Evolutionary conservation across 768 basidiomycete genomes (phyloP).

Genomic region (Sarcodon aspratus): DNA sequence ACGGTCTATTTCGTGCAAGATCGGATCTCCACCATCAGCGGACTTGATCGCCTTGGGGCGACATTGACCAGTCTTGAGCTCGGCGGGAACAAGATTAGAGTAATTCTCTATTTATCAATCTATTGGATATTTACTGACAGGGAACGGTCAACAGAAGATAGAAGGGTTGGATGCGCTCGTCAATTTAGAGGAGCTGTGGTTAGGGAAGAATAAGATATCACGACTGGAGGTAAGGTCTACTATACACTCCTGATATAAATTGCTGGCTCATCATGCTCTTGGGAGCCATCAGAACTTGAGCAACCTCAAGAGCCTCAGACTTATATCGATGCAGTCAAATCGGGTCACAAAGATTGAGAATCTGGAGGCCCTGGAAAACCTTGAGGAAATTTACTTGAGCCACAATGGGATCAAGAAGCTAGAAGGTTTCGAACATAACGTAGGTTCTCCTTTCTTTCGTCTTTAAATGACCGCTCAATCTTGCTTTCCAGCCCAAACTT

Average conservation of each 20-base stretch:
- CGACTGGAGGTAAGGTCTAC: slow-evolving; percentile 56
- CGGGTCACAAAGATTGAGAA: slow-evolving; percentile 83
- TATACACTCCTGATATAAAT: neutral
- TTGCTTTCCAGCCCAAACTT: slow-evolving; percentile 38
- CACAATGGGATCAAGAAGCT: slow-evolving; percentile 84
- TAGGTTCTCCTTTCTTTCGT: slow-evolving; percentile 21
- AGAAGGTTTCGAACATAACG: slow-evolving; percentile 81
- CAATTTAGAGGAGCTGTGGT: slow-evolving; percentile 87
- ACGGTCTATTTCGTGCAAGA: slow-evolving; percentile 96
- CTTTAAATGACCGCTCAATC: neutral
- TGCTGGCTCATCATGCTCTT: neutral
- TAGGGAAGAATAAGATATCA: slow-evolving; percentile 96
- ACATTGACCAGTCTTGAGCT: slow-evolving; percentile 79
- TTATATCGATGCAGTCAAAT: slow-evolving; percentile 90
- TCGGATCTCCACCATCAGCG: slow-evolving; percentile 72
- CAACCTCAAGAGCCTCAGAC: slow-evolving; percentile 61
- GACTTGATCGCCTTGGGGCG: slow-evolving; percentile 40
- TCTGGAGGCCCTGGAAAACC: slow-evolving; percentile 53
- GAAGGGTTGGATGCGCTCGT: slow-evolving; percentile 74
- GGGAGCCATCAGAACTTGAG: slow-evolving; percentile 44
- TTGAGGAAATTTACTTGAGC: slow-evolving; percentile 88
- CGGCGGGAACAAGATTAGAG: slow-evolving; percentile 87
- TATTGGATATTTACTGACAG: neutral
- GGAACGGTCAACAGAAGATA: slow-evolving; percentile 49
- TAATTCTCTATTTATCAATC: slow-evolving; percentile 26